A percentile compares a stretch with the other conserved stretches of the same genome.
Evolutionary conservation across 768 basidiomycete species (phyloP).

Genomic region (Mrakia gelida): DNA sequence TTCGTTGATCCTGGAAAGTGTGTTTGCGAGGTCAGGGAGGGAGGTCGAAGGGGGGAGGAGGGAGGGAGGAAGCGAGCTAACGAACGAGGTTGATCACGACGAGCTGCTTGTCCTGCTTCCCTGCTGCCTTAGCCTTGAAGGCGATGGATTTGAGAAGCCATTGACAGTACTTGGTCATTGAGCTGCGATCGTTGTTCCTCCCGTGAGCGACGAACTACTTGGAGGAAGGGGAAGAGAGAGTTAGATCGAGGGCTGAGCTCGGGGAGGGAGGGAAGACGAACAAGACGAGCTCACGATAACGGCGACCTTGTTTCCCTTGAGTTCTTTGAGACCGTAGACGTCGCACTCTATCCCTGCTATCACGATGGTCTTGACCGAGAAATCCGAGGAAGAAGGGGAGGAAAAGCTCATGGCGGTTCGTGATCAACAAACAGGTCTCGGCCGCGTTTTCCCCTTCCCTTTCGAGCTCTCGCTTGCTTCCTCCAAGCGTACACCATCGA

Average conservation of each 20-base stretch:
- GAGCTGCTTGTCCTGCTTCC: background rate
- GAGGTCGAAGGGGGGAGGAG: background rate
- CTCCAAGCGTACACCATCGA: no score
- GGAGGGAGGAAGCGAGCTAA: background rate
- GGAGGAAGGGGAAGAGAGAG: background rate
- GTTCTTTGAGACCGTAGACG: background rate
- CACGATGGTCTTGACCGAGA: background rate
- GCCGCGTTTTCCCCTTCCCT: no score
- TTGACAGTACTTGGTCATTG: background rate
- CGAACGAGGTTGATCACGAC: background rate
- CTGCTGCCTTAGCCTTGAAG: background rate
- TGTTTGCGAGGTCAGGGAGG: background rate
- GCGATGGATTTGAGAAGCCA: background rate
- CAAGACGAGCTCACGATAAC: background rate
- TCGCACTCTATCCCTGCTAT: background rate
- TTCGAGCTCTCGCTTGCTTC: no score
- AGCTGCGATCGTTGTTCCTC: background rate
- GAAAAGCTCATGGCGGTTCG: background rate
- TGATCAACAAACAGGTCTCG: background rate
- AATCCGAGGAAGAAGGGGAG: background rate
- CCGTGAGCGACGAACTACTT: constrained; percentile 5
- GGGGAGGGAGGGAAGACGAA: background rate
- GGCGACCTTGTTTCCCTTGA: background rate
- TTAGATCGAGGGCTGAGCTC: background rate
- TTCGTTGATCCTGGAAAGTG: background rate